Percentiles rank a stretch among this genome's conserved stretches.
Evolutionary conservation across 495 filamentous ascomycete species (phyloP).

Genomic region (Aspergillus campestris): DNA sequence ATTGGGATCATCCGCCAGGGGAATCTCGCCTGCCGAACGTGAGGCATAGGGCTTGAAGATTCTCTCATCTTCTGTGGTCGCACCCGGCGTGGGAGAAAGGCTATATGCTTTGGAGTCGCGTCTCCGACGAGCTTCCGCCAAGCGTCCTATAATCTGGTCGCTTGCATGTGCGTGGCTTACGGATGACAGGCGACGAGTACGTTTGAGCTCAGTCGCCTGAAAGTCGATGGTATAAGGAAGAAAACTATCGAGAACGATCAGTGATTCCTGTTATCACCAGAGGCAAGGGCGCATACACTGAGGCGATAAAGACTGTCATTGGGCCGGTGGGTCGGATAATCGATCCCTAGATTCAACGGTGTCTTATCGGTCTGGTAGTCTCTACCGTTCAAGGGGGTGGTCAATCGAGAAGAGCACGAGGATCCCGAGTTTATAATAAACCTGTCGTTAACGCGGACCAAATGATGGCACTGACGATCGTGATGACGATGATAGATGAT

Average conservation of each 20-base stretch:
- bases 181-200: constrained; percentile 15
- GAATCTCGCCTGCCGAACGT: constrained; percentile 20
- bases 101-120: constrained; percentile 17
- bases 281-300: constrained; percentile 15
- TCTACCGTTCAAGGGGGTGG: background rate
- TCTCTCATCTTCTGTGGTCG: constrained; percentile 47
- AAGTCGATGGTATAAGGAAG: constrained; percentile 36
- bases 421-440: background rate
- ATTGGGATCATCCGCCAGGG: constrained; percentile 19
- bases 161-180: constrained; percentile 20
- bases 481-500: background rate
- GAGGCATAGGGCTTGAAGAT: constrained; percentile 48
- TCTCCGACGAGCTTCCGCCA: constrained; percentile 14
- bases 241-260: constrained; percentile 16
- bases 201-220: constrained; percentile 11
- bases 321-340: background rate
- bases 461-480: background rate
- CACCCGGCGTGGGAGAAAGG: constrained; percentile 49
- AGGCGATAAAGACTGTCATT: constrained; percentile 28
- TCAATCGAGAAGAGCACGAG: no score
- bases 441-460: constrained; percentile 2
- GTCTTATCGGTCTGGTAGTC: background rate
- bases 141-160: constrained; percentile 30
- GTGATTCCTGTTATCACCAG: background rate
- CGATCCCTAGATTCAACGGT: background rate